Percentiles rank a stretch among this genome's conserved stretches.
phyloP scores from a whole-genome alignment of 805 yeast species.

The Limtongia smithiae region DNA sequence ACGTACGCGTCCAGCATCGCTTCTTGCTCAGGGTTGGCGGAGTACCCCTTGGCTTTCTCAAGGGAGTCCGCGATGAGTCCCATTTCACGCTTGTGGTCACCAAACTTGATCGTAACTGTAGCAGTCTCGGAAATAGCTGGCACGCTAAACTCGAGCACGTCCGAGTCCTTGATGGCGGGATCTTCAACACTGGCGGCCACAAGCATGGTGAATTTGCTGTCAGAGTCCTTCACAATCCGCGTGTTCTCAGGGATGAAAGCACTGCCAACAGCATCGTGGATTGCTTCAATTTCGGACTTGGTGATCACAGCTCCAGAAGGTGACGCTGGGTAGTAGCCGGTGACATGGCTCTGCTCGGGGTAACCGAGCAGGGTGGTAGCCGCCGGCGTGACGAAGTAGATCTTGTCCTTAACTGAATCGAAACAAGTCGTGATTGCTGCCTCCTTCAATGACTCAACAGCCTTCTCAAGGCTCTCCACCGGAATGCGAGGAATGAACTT shows the following conservation, averaged over 20 bases:
- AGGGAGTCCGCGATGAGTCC: slow-evolving; percentile 54
- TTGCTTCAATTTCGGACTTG: slow-evolving; percentile 58
- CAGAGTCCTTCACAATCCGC: slow-evolving; percentile 55
- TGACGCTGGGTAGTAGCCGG: slow-evolving; percentile 65
- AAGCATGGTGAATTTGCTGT: slow-evolving; percentile 50
- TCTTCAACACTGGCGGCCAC: slow-evolving; percentile 58
- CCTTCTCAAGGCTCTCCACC: slow-evolving; percentile 46
- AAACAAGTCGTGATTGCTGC: slow-evolving; percentile 37
- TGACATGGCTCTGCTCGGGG: slow-evolving; percentile 70
- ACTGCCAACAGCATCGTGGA: slow-evolving; percentile 63
- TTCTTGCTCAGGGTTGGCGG: slow-evolving; percentile 69
- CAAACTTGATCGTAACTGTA: slow-evolving; percentile 57
- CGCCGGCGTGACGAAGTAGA: slow-evolving; percentile 51
- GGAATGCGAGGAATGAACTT: slow-evolving; percentile 72
- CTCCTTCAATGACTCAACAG: slow-evolving; percentile 43
- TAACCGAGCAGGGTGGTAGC: slow-evolving; percentile 63
- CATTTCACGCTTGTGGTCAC: slow-evolving; percentile 73
- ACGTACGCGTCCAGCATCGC: slow-evolving; percentile 65
- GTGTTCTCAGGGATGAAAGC: slow-evolving; percentile 75
- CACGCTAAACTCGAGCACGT: slow-evolving; percentile 39
- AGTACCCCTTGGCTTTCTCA: slow-evolving; percentile 53
- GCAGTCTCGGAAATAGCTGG: slow-evolving; percentile 43
- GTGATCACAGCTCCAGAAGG: slow-evolving; percentile 38
- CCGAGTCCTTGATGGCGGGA: slow-evolving; percentile 9
- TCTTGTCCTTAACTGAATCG: slow-evolving; percentile 38